Conservation (phyloP, 805 yeast species). For the Lipomyces yamanashiensis region DNA sequence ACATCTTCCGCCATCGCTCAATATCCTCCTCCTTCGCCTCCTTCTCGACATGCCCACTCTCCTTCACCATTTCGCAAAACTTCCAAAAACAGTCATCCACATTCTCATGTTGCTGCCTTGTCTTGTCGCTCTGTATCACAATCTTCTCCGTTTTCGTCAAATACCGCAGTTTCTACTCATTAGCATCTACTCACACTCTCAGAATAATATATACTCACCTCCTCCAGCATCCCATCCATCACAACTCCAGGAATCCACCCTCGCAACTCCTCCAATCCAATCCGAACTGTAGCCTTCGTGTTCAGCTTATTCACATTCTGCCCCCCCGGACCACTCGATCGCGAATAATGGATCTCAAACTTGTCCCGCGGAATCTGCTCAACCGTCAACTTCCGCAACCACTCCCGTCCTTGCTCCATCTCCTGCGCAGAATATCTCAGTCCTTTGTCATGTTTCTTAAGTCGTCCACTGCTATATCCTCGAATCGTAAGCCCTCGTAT, state of each 20-base stretch:
- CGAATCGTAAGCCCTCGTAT: neutral
- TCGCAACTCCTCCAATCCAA: slow-evolving; percentile 51
- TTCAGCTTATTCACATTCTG: slow-evolving; percentile 77
- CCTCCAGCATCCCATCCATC: slow-evolving; percentile 48
- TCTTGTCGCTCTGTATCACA: slow-evolving; percentile 62
- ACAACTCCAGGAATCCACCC: slow-evolving; percentile 65
- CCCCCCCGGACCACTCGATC: slow-evolving; percentile 87
- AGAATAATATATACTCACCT: slow-evolving; percentile 13
- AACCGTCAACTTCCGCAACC: slow-evolving; percentile 49
- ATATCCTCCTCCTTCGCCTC: slow-evolving; percentile 16
- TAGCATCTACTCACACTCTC: neutral
- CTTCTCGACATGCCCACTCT: slow-evolving; percentile 49
- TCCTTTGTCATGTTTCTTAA: neutral
- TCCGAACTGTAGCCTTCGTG: slow-evolving; percentile 66
- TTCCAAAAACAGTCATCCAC: slow-evolving; percentile 63
- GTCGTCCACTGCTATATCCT: neutral
- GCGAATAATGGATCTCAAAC: slow-evolving; percentile 54
- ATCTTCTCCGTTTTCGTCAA: slow-evolving; percentile 60
- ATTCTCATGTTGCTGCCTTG: slow-evolving; percentile 64
- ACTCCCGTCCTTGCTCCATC: slow-evolving; percentile 45
- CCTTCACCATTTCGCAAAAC: slow-evolving; percentile 57
- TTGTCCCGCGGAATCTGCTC: slow-evolving; percentile 51
- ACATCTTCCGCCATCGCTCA: slow-evolving; percentile 29
- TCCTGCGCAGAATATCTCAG: neutral
- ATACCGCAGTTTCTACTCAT: slow-evolving; percentile 47